A percentile compares a stretch with the other conserved stretches of the same genome.
These are phyloP conservation scores for Ustilago shanxiensis DNA, from an alignment of 1,284 basidiomycete species.

Conservation along the genomic window DNA sequence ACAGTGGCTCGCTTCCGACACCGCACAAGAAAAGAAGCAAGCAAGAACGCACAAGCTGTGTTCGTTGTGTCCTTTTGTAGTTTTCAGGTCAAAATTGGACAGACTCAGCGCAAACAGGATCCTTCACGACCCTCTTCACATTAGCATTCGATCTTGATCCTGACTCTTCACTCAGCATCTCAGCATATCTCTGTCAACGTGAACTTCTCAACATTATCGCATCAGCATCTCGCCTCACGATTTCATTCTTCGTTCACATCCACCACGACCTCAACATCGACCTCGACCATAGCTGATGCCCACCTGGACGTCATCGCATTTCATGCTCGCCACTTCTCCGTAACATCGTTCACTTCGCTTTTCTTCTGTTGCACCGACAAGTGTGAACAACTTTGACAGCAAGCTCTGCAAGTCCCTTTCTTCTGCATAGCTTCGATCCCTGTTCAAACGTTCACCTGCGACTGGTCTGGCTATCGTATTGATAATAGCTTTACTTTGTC, in stretches of 20 bases:
- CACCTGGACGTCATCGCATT: not conserved
- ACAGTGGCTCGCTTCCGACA: not conserved
- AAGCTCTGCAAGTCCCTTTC: not conserved
- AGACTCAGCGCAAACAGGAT: not conserved
- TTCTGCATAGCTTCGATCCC: not conserved
- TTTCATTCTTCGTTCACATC: not conserved
- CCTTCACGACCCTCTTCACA: not conserved
- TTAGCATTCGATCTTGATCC: not conserved
- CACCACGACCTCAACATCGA: not conserved
- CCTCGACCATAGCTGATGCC: not conserved
- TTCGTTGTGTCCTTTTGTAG: not conserved
- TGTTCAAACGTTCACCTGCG: not conserved
- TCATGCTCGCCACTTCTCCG: constrained; percentile 4
- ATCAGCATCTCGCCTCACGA: not conserved
- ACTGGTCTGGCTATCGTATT: not conserved
- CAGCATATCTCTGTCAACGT: constrained; percentile 1
- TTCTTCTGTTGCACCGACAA: not conserved
- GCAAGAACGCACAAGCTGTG: not conserved
- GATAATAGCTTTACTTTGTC: too few species aligned
- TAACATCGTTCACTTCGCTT: not conserved
- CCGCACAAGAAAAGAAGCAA: not conserved
- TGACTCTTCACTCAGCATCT: not conserved
- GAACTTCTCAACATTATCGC: not conserved
- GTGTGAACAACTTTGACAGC: not conserved
- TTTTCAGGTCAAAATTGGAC: not conserved